Base-by-base conservation (phyloP, 345 rosid genomes). In the Combretum micranthum region DNA sequence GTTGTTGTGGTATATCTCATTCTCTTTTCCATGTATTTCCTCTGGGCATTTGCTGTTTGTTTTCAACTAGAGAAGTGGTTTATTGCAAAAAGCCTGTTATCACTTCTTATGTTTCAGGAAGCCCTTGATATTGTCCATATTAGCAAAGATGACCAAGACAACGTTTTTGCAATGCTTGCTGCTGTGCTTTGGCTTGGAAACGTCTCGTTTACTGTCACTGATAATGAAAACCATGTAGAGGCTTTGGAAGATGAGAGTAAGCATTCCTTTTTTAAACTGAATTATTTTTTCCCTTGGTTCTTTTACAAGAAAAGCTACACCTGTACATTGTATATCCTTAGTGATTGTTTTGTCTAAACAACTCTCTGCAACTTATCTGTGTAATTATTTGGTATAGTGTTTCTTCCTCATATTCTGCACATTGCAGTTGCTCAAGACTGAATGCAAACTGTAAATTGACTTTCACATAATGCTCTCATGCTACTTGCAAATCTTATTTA, bases 171-270 rank as follows among this genome's bases (percentile, higher is more conserved):
- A 55, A 87, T 89, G 94, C 89, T 93, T 66, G 82, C 99, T 67
- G 96, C 99, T 43, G 96, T 93, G n/a, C 52, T 86, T 58, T 93
- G 99, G 96, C 72, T 93, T 55, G 97, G 99, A 78, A 85, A 93
- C 62, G 70, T 87, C 72, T 82, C 88, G 13, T 89, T 89, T 73
- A 60, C 80, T 12, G 50, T 81, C 54, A 76, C 83, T 61, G 97
- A 93, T 77, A 89, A 83, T 73, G 99, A 93, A 78, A 85, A 87
- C 75, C 99, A 93, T 66, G 92, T 85, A 64, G 94, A 93, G 75
- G 82, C 90, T 55, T 69, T 79, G 48, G 72, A 57, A 59, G 94
- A 89, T 82, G 97, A 89, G 39, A 32, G 99, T 93, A 67, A 83
- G 84, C 59, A 44, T 68, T 44, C 17, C 43, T 60, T 52, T 50